Conservation (phyloP, 345 rosid species). For the Bruguiera parviflora region DNA sequence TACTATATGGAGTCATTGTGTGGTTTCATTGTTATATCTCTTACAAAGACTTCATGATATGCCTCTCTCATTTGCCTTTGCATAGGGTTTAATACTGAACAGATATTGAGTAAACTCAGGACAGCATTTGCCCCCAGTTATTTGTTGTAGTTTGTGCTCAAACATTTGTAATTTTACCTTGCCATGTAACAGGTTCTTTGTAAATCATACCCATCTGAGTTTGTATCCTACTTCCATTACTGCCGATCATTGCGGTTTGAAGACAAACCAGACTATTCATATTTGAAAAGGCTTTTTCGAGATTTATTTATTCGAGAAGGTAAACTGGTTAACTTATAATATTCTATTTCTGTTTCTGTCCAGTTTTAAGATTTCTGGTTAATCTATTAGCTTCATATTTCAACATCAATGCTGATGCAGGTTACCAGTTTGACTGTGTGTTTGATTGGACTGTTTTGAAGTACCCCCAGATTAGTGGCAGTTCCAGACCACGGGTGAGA, state of each 20-base stretch:
- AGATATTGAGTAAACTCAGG: not conserved
- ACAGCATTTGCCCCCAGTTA: not conserved
- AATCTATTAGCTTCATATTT: too few species aligned
- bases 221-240: slow-evolving; percentile 91
- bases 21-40: not conserved
- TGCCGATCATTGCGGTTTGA: slow-evolving; percentile 94
- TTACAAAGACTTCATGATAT: not conserved
- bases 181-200: slow-evolving; percentile 60
- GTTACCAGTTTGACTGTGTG: slow-evolving; percentile 86
- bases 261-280: slow-evolving; percentile 95
- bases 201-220: slow-evolving; percentile 80
- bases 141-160: not conserved
- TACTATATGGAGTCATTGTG: not conserved
- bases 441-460: slow-evolving; percentile 93
- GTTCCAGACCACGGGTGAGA: slow-evolving; percentile 76
- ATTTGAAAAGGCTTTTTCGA: slow-evolving; percentile 86
- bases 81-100: not conserved
- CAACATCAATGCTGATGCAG: slow-evolving; percentile 36
- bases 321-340: slow-evolving; percentile 13
- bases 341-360: not conserved
- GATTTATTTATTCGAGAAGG: slow-evolving; percentile 95
- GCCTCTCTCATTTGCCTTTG: not conserved
- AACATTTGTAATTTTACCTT: not conserved
- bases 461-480: slow-evolving; percentile 77
- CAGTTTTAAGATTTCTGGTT: not conserved